A percentile compares a stretch with the other conserved stretches of the same genome.
phyloP scores from a whole-genome alignment of 2,329 filamentous ascomycete genomes.

The Penicillium sp. region DNA sequence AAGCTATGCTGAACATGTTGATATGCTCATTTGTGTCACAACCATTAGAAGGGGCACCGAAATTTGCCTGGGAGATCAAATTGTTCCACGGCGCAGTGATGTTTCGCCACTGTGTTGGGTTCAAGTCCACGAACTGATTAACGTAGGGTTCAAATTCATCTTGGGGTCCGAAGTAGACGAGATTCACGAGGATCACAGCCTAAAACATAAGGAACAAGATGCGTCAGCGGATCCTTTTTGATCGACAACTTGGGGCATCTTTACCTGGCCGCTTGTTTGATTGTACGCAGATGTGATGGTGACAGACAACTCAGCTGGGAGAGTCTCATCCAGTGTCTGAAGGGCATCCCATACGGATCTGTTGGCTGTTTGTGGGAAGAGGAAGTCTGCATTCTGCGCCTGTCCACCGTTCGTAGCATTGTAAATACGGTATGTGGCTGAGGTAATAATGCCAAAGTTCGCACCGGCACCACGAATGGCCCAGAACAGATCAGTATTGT shows the following conservation, averaged over 20 bases:
- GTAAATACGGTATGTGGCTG: conserved; percentile 30
- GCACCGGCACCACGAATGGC: conserved; percentile 35
- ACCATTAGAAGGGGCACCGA: background rate
- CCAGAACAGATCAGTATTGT: conserved; percentile 33
- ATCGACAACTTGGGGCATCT: background rate
- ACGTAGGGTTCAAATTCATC: conserved; percentile 3
- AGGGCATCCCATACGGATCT: conserved; percentile 6
- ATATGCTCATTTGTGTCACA: conserved; percentile 7
- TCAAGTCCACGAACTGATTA: conserved; percentile 2
- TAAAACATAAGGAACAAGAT: no score
- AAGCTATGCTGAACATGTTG: conserved; percentile 6
- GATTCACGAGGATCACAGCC: conserved; percentile 9
- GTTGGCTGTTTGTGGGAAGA: conserved; percentile 14
- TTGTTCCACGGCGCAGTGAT: conserved; percentile 6
- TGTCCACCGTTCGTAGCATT: conserved; percentile 17
- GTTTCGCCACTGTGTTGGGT: conserved; percentile 6
- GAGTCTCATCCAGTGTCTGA: conserved; percentile 8
- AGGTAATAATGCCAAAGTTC: conserved; percentile 36
- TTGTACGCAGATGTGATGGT: conserved; percentile 5
- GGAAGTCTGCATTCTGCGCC: conserved; percentile 17
- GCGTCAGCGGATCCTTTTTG: background rate
- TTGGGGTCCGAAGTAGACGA: conserved; percentile 8
- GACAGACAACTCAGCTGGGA: conserved; percentile 4
- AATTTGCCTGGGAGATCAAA: background rate
- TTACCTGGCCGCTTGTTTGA: conserved; percentile 5